Evolutionary conservation across 2,329 filamentous ascomycete species (phyloP).

Genomic region (Bipolaris sorokiniana): DNA sequence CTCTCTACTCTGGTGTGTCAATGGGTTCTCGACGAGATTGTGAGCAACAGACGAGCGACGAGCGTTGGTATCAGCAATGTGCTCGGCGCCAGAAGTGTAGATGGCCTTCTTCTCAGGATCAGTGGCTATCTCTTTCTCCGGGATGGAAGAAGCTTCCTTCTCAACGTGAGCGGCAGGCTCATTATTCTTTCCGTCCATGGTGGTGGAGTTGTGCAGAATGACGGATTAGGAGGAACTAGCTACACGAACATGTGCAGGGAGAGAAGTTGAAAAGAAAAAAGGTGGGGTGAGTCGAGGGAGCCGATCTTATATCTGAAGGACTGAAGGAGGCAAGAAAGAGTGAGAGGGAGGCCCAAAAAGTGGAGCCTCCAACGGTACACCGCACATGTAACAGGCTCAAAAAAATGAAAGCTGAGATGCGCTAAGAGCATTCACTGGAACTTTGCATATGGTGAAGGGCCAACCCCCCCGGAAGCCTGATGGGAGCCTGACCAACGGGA

Average conservation of each 20-base stretch:
- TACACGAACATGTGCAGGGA: not conserved
- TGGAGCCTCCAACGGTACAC: conserved; percentile 14
- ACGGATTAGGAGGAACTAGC: not conserved
- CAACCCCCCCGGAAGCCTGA: no score
- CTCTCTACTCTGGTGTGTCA: conserved; percentile 56
- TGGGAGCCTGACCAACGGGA: conserved; percentile 6
- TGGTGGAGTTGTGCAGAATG: not conserved
- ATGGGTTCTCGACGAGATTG: conserved; percentile 50
- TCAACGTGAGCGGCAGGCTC: not conserved
- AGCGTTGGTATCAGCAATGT: conserved; percentile 17
- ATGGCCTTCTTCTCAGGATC: conserved; percentile 6
- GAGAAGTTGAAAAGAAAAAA: conserved; percentile 3
- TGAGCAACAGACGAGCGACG: conserved; percentile 52
- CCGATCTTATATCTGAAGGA: conserved; percentile 13
- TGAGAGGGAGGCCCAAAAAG: conserved; percentile 16
- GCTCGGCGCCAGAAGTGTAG: conserved; percentile 8
- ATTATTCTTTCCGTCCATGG: conserved; percentile 14
- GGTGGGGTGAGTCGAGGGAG: conserved; percentile 3
- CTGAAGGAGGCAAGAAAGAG: conserved; percentile 4
- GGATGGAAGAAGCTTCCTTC: conserved; percentile 1
- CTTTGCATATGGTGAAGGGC: no score
- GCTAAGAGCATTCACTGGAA: not conserved
- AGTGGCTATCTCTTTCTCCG: conserved; percentile 9
- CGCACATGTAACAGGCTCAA: conserved; percentile 8
- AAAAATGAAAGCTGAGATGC: not conserved